Base-by-base conservation (phyloP, 1,284 basidiomycete genomes). In the Tetrapyrgos nigripes region DNA sequence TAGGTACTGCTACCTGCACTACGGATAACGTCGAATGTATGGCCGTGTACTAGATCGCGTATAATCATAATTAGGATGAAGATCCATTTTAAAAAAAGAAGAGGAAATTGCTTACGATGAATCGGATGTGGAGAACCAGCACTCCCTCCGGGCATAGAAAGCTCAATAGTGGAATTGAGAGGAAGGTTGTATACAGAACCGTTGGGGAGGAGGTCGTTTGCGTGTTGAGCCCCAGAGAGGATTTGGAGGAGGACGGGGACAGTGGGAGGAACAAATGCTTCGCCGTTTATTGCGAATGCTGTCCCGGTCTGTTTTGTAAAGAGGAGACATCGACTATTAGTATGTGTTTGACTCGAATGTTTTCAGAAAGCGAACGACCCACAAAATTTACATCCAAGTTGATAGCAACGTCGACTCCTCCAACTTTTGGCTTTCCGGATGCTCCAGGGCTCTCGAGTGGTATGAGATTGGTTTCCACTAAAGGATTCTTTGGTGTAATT, bases 1-100 rank as follows among this genome's bases (percentile, higher is more conserved):
- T 68, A 67, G 1, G 61, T 59, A 11, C 52, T 50, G 52, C 64
- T 68, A 17, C 69, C 68, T 1, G 68, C 67, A 33, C 59, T 65
- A 23, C 70, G 65, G 24, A 74, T 64, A 14, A 74, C 70, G 45
- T 70, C 66, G 59, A 74, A 74, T 21, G 52, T 58, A 51, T 74
- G 73, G 2, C 71, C 70, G 48, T 74, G 73, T 21, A 73, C 59
- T 75, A 73, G 57, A 75, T 67, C 11, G 70, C 68, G 61, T 73
- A 70, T 67, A 69, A 27, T 14, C n/a, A 52, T n/a, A 29, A 43
- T 40, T 17, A 24, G 47, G 28, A 17, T 52, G 33, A 40, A 31
- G 23, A 4, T 9, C 14, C 2, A 19, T 21, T 50, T 27, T 11
- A 33, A 23, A 9, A 62, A 2, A 3, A 23, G 23, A 46, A 23